Percentiles rank a stretch among this genome's conserved stretches.
These are phyloP conservation scores for Irpex sp. DNA, from an alignment of 1,284 basidiomycete species.

Conservation along the genomic window DNA sequence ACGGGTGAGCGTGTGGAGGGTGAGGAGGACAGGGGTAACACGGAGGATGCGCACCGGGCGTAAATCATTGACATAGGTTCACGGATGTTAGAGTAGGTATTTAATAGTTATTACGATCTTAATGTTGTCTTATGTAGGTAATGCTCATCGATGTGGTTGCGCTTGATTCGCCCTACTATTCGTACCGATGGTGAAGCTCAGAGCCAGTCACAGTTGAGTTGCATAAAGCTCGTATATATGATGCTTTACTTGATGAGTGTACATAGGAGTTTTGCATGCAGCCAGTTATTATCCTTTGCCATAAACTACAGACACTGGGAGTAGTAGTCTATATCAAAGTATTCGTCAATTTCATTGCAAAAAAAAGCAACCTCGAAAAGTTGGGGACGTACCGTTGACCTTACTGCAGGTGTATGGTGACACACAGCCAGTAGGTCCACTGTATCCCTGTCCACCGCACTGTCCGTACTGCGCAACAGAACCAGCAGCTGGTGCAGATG, in stretches of 20 bases:
- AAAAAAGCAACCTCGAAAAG: neutral
- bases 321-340: constrained; percentile 30
- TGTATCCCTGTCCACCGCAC: constrained; percentile 25
- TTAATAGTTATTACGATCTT: neutral
- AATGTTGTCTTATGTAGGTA: neutral
- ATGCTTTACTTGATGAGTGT: too few relatives aligned
- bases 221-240: too few relatives aligned
- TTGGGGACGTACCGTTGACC: constrained; percentile 20
- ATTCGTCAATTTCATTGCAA: neutral
- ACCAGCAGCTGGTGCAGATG: constrained; percentile 7
- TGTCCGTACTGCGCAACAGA: constrained; percentile 24
- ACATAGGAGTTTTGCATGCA: too few relatives aligned
- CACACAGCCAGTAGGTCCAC: constrained; percentile 23
- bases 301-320: constrained; percentile 35
- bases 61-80: neutral
- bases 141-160: neutral
- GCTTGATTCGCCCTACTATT: neutral
- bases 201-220: too few relatives aligned
- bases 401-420: constrained; percentile 22
- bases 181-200: too few relatives aligned
- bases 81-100: neutral
- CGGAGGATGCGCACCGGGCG: neutral
- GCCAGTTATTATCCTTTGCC: neutral
- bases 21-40: neutral
- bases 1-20: constrained; percentile 13